Percentiles rank a stretch among this genome's conserved stretches.
These are phyloP conservation scores for Nitzschia sp. DNA, from an alignment of 108 stramenopile genomes.

Conservation along the genomic window DNA sequence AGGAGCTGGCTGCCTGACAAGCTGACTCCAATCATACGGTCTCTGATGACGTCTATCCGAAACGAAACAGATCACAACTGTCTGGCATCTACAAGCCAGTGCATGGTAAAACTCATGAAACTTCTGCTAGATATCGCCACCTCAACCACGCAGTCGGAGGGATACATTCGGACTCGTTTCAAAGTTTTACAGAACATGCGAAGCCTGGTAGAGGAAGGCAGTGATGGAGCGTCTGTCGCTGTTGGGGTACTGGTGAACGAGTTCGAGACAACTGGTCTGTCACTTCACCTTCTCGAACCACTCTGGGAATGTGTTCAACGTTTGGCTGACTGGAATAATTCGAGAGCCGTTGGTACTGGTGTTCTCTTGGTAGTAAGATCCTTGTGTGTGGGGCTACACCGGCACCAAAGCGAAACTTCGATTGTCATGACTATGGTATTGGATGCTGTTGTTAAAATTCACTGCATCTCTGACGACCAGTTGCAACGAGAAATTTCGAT, in stretches of 20 bases:
- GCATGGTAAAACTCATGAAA: slow-evolving; percentile 36
- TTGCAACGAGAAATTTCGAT: background rate
- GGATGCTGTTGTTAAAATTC: slow-evolving; percentile 1
- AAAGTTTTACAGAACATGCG: slow-evolving; percentile 56
- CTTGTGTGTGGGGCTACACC: slow-evolving; percentile 7
- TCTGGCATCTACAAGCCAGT: slow-evolving; percentile 21
- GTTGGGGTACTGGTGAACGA: slow-evolving; percentile 5
- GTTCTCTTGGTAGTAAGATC: slow-evolving; percentile 17
- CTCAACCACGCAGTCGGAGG: slow-evolving; percentile 17
- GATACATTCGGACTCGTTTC: slow-evolving; percentile 39
- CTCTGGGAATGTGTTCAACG: slow-evolving; percentile 18
- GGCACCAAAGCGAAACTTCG: background rate
- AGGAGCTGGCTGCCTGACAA: slow-evolving; percentile 48
- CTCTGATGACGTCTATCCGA: slow-evolving; percentile 70
- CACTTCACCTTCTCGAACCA: slow-evolving; percentile 3
- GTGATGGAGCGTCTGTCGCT: slow-evolving; percentile 7
- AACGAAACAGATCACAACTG: slow-evolving; percentile 46
- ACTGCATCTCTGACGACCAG: background rate
- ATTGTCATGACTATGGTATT: slow-evolving; percentile 16
- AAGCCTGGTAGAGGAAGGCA: slow-evolving; percentile 6
- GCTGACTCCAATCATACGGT: slow-evolving; percentile 63
- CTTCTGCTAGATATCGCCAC: slow-evolving; percentile 20
- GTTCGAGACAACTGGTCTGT: background rate
- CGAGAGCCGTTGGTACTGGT: background rate
- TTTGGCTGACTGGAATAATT: background rate